Conservation (phyloP, 2,329 filamentous ascomycete species). For the Hymenoscyphus infarciens region DNA sequence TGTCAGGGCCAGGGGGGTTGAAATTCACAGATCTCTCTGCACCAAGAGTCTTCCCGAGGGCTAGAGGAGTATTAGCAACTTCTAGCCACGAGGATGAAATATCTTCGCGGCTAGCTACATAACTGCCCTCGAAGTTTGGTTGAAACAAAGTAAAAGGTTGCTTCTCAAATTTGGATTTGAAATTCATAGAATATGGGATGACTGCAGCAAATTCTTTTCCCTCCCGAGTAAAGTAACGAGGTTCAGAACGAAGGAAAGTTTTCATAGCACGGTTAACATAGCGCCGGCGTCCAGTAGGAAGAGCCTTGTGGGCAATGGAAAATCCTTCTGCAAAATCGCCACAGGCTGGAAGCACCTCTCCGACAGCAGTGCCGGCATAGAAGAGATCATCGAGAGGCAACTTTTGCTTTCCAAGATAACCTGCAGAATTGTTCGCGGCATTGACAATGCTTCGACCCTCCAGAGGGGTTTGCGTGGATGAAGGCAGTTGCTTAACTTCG, state of each 20-base stretch:
- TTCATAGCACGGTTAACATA: constrained; percentile 44
- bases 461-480: not conserved
- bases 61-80: constrained; percentile 17
- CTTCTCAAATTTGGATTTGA: constrained; percentile 28
- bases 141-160: constrained; percentile 36
- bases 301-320: constrained; percentile 21
- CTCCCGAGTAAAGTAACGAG: constrained; percentile 19
- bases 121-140: constrained; percentile 15
- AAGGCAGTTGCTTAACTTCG: not conserved
- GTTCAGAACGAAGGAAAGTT: constrained; percentile 37
- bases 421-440: constrained; percentile 14
- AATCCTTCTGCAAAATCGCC: constrained; percentile 24
- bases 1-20: constrained; percentile 16
- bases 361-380: constrained; percentile 34
- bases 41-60: not conserved
- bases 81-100: constrained; percentile 33
- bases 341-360: constrained; percentile 30
- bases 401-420: constrained; percentile 40
- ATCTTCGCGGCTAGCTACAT: constrained; percentile 29
- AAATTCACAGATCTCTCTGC: constrained; percentile 17
- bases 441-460: constrained; percentile 7
- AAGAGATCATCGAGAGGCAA: constrained; percentile 41
- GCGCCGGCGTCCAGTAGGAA: constrained; percentile 43
- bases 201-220: constrained; percentile 24
- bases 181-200: constrained; percentile 29